phyloP scores from a whole-genome alignment of 2,329 filamentous ascomycete species.

The Juglanconis juglandina region DNA sequence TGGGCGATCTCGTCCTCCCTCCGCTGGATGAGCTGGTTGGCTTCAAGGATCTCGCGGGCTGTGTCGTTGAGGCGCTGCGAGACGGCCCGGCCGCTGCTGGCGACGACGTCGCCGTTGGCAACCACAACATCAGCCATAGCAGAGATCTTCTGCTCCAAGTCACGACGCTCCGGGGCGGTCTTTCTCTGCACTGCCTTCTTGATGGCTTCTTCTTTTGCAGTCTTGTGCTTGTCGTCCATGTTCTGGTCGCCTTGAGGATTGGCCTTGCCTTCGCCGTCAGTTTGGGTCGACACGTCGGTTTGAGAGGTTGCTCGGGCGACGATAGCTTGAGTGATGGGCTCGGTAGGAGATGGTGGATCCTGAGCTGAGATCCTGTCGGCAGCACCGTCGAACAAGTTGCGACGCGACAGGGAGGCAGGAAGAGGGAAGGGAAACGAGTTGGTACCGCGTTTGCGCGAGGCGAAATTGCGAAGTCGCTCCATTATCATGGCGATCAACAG shows the following conservation, averaged over 20 bases:
- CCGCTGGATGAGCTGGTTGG: not conserved
- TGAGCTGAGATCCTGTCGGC: no score
- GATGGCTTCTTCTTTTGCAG: no score
- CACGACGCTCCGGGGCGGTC: not conserved
- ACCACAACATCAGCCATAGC: not conserved
- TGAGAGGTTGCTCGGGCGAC: no score
- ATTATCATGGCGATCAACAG: not conserved
- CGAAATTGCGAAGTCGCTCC: constrained; percentile 4
- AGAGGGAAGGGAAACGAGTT: not conserved
- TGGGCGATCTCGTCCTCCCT: constrained; percentile 5
- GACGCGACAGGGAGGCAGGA: not conserved
- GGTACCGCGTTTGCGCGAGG: not conserved
- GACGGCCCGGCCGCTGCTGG: not conserved
- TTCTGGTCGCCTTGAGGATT: not conserved
- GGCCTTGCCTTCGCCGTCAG: not conserved
- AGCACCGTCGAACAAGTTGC: not conserved
- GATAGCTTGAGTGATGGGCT: no score
- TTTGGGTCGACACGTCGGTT: not conserved
- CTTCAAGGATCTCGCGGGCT: not conserved
- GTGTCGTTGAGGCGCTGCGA: not conserved
- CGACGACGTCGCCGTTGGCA: not conserved
- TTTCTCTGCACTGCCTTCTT: not conserved
- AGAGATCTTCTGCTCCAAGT: not conserved
- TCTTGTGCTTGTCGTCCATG: not conserved
- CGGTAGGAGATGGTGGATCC: no score